phyloP scores from a whole-genome alignment of 441 rosid genomes.

The Euphorbia schlechtendalii region DNA sequence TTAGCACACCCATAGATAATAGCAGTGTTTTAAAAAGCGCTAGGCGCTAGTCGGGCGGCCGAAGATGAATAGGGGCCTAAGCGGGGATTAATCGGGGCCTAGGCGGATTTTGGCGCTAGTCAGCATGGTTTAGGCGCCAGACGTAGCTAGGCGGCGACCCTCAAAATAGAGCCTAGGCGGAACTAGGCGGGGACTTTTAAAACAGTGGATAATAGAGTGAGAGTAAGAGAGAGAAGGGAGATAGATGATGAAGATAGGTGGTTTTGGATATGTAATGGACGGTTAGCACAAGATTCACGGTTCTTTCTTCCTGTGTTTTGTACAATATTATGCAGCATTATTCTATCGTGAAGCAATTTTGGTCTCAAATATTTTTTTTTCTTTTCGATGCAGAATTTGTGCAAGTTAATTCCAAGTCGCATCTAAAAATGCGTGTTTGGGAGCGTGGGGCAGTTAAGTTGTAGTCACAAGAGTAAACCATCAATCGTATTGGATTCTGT shows the following conservation, averaged over 20 bases:
- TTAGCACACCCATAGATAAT: neutral
- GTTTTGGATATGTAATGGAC: neutral
- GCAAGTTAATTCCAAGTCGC: conserved; percentile 66
- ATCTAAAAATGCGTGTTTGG: conserved; percentile 95
- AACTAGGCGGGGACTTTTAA: too few species aligned
- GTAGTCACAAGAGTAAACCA: conserved; percentile 1
- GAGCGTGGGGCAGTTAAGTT: conserved; percentile 93
- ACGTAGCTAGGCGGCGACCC: too few species aligned
- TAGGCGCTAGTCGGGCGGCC: too few species aligned
- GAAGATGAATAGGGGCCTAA: too few species aligned
- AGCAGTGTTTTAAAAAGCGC: too few species aligned
- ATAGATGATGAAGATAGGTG: neutral
- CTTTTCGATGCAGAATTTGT: conserved; percentile 78
- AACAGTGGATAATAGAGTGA: too few species aligned
- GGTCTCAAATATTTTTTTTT: neutral
- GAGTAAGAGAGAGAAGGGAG: neutral
- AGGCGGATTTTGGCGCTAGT: too few species aligned
- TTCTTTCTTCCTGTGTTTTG: too few species aligned
- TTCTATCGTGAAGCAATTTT: neutral
- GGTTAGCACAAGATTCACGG: too few species aligned
- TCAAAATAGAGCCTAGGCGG: too few species aligned
- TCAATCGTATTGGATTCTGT: neutral
- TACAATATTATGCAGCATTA: neutral
- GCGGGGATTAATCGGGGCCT: too few species aligned
- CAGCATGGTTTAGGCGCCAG: too few species aligned